A percentile compares a stretch with the other conserved stretches of the same genome.
These are phyloP conservation scores for Diutina neorugosa DNA, from an alignment of 1,139 yeast genomes.

Conservation along the genomic window DNA sequence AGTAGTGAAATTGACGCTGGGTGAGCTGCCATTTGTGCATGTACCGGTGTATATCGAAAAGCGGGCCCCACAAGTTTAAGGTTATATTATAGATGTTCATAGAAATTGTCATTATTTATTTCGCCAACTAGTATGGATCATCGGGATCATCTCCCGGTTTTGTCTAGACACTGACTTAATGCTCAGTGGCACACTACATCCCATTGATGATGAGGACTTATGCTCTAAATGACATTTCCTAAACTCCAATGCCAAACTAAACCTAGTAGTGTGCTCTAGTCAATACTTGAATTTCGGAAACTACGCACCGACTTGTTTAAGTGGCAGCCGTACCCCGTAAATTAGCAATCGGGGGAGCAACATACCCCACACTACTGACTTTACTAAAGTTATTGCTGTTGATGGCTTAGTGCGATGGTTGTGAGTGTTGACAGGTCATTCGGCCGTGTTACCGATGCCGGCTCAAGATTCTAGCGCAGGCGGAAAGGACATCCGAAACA, in stretches of 20 bases:
- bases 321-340: too few relatives aligned
- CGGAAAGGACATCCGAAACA: neutral
- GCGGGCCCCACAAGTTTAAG: neutral
- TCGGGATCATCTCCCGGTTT: neutral
- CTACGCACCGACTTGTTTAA: too few relatives aligned
- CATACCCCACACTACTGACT: too few relatives aligned
- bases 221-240: too few relatives aligned
- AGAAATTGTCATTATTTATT: neutral
- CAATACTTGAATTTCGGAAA: too few relatives aligned
- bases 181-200: too few relatives aligned
- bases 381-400: too few relatives aligned
- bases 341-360: too few relatives aligned
- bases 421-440: neutral
- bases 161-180: too few relatives aligned
- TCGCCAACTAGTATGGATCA: neutral
- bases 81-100: neutral
- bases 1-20: constrained; percentile 18
- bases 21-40: constrained; percentile 17
- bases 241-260: too few relatives aligned
- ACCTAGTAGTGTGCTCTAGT: too few relatives aligned
- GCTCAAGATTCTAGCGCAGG: neutral
- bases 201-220: too few relatives aligned
- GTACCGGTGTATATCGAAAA: constrained; percentile 16
- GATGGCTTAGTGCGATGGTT: neutral
- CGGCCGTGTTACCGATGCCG: neutral